Conservation (phyloP, 805 yeast species). For the Wickerhamia fluorescens region DNA sequence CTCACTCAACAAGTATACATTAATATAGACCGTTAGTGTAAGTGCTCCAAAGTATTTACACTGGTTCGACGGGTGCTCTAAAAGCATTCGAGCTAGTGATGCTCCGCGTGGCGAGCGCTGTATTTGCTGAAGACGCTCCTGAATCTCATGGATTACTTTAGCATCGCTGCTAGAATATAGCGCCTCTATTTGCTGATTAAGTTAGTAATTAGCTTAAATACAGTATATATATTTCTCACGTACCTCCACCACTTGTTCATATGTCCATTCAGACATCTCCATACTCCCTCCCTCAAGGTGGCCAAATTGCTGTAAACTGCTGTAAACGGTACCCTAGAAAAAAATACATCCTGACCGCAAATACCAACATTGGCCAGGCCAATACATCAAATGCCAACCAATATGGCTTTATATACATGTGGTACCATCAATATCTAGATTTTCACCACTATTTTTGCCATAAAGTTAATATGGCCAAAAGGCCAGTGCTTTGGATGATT, state of each 20-base stretch:
- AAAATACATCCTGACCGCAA: no score
- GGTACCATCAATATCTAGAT: no score
- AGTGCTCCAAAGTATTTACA: constrained; percentile 77
- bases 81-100: constrained; percentile 47
- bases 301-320: no score
- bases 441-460: no score
- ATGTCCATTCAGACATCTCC: constrained; percentile 3
- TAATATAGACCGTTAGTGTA: constrained; percentile 62
- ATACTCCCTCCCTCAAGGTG: no score
- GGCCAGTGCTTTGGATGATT: no score
- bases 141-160: constrained; percentile 35
- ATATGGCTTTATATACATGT: no score
- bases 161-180: constrained; percentile 39
- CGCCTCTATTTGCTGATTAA: constrained; percentile 28
- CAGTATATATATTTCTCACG: not conserved
- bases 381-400: no score
- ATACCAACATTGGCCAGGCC: no score
- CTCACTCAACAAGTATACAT: constrained; percentile 11
- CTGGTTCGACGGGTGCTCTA: constrained; percentile 35
- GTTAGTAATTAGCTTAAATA: constrained; percentile 1
- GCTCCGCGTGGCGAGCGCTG: constrained; percentile 56
- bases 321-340: no score
- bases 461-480: no score
- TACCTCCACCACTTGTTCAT: constrained; percentile 4
- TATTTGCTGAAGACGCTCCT: constrained; percentile 46